Conservation (phyloP, 192 early-diverging fungal genomes). For the Coemansia sp. region DNA sequence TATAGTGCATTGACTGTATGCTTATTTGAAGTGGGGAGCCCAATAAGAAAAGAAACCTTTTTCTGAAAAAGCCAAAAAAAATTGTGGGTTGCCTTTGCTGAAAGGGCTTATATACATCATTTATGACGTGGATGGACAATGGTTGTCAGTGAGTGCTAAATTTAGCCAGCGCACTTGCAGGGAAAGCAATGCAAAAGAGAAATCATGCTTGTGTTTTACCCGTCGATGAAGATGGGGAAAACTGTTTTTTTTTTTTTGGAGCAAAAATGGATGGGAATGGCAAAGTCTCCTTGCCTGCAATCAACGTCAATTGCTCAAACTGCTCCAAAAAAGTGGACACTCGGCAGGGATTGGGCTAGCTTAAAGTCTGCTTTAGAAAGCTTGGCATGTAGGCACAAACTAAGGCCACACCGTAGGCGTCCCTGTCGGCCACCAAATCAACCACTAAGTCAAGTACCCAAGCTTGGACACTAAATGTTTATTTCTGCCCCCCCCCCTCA, state of each 20-base stretch:
- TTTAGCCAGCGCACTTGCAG: not conserved
- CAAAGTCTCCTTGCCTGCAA: not conserved
- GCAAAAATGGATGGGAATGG: not conserved
- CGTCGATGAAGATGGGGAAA: not conserved
- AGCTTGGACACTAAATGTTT: too few relatives aligned
- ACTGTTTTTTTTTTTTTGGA: not conserved
- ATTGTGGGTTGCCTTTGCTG: not conserved
- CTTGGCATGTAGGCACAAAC: not conserved
- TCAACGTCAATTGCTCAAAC: not conserved
- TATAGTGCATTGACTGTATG: not conserved
- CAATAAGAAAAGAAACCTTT: too few relatives aligned
- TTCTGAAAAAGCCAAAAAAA: not conserved
- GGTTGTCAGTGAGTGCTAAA: not conserved
- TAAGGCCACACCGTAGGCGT: too few relatives aligned
- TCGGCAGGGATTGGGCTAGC: too few relatives aligned
- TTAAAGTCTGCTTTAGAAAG: not conserved
- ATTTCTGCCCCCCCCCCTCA: not conserved
- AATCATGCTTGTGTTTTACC: too few relatives aligned
- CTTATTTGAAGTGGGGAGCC: not conserved
- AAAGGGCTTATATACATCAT: not conserved
- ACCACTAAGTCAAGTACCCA: too few relatives aligned
- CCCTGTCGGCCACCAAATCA: not conserved
- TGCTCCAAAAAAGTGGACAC: too few relatives aligned
- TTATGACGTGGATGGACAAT: not conserved
- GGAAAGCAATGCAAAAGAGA: not conserved